Evolutionary conservation across 352 stramenopile genomes (phyloP), one percentile per base, ranked within the genome.

Genomic region (Globisporangium irregulare): DNA sequence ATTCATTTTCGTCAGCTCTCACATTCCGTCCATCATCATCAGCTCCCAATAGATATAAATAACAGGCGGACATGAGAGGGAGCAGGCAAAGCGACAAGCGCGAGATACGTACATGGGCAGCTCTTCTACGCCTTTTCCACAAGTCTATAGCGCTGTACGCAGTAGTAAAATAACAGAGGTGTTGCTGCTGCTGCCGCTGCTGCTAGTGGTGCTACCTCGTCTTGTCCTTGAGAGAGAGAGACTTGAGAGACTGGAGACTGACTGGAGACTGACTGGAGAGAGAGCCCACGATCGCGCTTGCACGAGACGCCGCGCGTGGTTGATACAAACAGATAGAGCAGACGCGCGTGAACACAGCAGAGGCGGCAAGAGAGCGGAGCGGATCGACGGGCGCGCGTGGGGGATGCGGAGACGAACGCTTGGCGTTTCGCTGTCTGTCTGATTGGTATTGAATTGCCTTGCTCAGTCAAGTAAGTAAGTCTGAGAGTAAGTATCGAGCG

Each of bases 371-470:
- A 18, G 50, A 5, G 50, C 8, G 50, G 25, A 9, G 50, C n/a
- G 50, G 50, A 3, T 18, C 8, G 50, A 56, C 9, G 50, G 18
- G 10, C 9, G 50, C 50, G 50, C 50, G 50, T 18, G 46, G 50
- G 50, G 48, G 50, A 20, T 27, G 50, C 50, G 22, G 50, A 56
- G 50, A 27, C 50, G 50, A 56, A 29, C 50, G 7, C 29, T 15
- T 62, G 56, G 56, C 56, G 56, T 62, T 62, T 62, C 56, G 32
- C 56, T 43, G 55, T 36, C 54, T n/a, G 41, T 34, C 27, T 61
- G 56, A 62, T 62, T 50, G 56, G 43, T 51, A 51, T 51, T 51
- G 56, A 25, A 60, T 60, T 32, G 29, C 55, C 55, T 60, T 34
- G 41, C 18, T 61, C 56, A 61, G 32, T 61, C 56, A 62, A 20